Base-by-base conservation (phyloP, 1,284 basidiomycete genomes). In the Ustilago curta region DNA sequence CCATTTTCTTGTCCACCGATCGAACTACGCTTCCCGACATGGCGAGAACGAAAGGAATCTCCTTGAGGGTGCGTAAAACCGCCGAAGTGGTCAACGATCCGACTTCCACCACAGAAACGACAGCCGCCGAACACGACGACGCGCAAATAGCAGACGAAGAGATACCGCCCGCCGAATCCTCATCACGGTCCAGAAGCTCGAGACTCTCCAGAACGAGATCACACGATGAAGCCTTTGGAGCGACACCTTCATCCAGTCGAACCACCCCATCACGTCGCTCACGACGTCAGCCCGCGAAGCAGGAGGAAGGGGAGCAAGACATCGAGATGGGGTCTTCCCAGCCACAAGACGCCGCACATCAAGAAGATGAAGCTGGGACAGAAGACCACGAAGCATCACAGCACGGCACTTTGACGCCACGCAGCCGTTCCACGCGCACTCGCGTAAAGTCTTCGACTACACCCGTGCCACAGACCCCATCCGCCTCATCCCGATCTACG, bases 31-130 rank as follows among this genome's bases (percentile, higher is more conserved):
- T n/a, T 43, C 32, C 32, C 44, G 27, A 25, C 23, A 74, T 74
- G 71, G 71, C 71, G 5, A 43, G 71, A 27, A 74, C 71, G 16
- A 74, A 74, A 44, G 64, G 68, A 3, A 76, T 76, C 64, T 71
- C 68, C 4, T 49, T 76, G 31, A 58, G 64, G 47, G 64, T 76
- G 5, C 73, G 73, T 52, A 70, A 70, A 48, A 45, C 54, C 3
- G 49, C 49, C 16, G 58, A 64, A 8, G 65, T 39, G 55, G 53
- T 40, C 19, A 9, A 35, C n/a, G n/a, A 47, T 23, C 44, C 52
- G 4, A 12, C 23, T 18, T 21, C 44, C 14, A 42, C 21, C 55
- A 45, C 31, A 18, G 55, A 40, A 37, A 40, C 52, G 4, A 21
- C 42, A 21, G 53, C 45, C 53, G 19, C 40, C 5, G 12, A 21